These are phyloP conservation scores for Suhomyces sp. DNA, from an alignment of 805 yeast genomes.

Conservation along the genomic window DNA sequence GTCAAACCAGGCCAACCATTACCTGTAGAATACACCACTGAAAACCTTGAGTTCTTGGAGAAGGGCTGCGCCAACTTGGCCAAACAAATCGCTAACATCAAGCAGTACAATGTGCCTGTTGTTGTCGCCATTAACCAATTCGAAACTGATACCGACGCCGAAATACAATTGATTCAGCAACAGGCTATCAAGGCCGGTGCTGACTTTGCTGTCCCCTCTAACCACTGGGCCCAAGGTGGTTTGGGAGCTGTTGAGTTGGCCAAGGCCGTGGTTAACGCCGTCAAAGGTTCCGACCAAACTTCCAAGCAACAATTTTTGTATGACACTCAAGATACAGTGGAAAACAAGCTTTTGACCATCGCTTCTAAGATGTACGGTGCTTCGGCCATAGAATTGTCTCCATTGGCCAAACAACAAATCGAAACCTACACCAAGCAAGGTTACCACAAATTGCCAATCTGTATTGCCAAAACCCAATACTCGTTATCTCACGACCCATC, in stretches of 20 bases:
- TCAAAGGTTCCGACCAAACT: constrained; percentile 39
- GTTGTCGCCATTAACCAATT: constrained; percentile 92
- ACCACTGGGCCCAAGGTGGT: constrained; percentile 97
- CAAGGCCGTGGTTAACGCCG: constrained; percentile 73
- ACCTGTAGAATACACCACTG: constrained; percentile 76
- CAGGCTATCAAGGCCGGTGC: constrained; percentile 93
- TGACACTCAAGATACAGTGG: constrained; percentile 68
- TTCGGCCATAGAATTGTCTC: constrained; percentile 62
- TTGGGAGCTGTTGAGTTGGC: constrained; percentile 84
- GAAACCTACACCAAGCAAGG: constrained; percentile 70
- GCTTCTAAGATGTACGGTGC: constrained; percentile 92
- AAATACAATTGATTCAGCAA: constrained; percentile 72
- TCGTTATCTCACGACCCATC: constrained; percentile 80
- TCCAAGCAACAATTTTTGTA: constrained; percentile 56
- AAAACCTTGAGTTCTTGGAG: constrained; percentile 73
- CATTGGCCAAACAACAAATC: constrained; percentile 67
- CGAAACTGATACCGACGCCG: constrained; percentile 76
- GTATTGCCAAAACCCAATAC: constrained; percentile 85
- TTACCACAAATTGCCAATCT: constrained; percentile 72
- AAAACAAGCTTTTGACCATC: constrained; percentile 73
- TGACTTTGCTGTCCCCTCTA: constrained; percentile 80
- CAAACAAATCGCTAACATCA: constrained; percentile 86
- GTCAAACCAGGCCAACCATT: constrained; percentile 90
- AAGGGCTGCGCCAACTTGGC: constrained; percentile 84
- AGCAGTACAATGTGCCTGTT: constrained; percentile 83